Evolutionary conservation across 2,329 filamentous ascomycete species (phyloP), one percentile per base, ranked within the genome.

Genomic region (Phaeosphaeriaceae sp.): DNA sequence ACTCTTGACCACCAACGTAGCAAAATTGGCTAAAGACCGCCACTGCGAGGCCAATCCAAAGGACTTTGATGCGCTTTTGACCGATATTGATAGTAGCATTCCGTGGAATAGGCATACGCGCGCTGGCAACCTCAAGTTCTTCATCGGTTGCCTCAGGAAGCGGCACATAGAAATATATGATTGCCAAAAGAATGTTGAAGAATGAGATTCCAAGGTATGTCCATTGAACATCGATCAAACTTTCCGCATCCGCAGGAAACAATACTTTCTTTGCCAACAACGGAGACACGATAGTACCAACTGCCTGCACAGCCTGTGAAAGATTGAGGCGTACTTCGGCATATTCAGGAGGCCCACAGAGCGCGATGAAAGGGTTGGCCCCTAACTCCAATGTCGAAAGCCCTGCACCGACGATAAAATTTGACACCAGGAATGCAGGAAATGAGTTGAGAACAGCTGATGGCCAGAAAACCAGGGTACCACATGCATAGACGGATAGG

Each of bases 121-220:
- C 78, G 18, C 80, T 79, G 3, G 82, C 72, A 40, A 81, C 77
- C 52, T 84, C 81, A 3, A 87, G 72, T 54, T 87, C 83, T 13
- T 79, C 77, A 57, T 86, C 83, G 1, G 82, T 82, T 2, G 83
- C 84, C 70, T 87, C 84, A 0, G 84, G 84, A 1, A 87, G 74
- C 2, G 83, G 83, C 1, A 86, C 71, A 56, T 86, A 86, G 63
- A 82, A 84, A 66, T 85, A 86, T 2, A 77, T 76, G 8, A 86
- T 74, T 1, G 84, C 84, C 11, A 87, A 74, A 3, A 80, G 67
- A 38, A 85, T 76, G 21, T 81, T 84, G 58, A 86, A 85, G 11
- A 87, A 75, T 1, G 83, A 78, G 48, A 87, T 86, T 6, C 82
- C 84, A 2, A 87, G 78, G 52, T 87, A 87, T 0, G 83, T 80